phyloP scores from a whole-genome alignment of 164 flowering plant genomes.

The Nymphaea colorata region DNA sequence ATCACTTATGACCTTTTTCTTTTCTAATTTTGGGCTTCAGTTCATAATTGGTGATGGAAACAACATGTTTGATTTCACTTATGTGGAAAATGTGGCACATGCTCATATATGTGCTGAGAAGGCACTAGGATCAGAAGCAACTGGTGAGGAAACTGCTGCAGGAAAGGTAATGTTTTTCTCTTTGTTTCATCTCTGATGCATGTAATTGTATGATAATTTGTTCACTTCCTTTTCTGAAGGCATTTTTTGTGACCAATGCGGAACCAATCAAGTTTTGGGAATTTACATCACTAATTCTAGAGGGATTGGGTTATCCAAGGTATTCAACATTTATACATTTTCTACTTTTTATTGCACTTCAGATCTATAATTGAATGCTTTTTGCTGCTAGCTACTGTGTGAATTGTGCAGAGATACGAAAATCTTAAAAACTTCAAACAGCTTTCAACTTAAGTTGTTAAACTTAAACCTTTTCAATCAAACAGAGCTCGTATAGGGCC shows the following conservation, averaged over 20 bases:
- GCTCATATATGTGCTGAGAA: conserved; percentile 93
- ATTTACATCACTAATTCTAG: conserved; percentile 74
- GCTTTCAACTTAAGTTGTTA: too few species aligned
- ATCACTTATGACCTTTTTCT: too few species aligned
- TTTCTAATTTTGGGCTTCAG: conserved; percentile 18
- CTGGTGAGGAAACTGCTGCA: conserved; percentile 58
- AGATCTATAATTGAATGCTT: too few species aligned
- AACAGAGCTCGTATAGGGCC: too few species aligned
- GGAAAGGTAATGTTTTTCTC: conserved; percentile 55
- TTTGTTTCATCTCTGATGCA: background rate
- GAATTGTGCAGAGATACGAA: too few species aligned
- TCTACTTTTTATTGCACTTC: too few species aligned
- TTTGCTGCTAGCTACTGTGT: too few species aligned
- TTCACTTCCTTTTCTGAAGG: conserved; percentile 37
- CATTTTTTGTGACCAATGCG: conserved; percentile 88
- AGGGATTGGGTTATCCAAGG: conserved; percentile 97
- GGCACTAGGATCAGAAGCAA: conserved; percentile 68
- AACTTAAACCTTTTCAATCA: too few species aligned
- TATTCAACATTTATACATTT: conserved; percentile 9
- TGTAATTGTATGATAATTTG: background rate
- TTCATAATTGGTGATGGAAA: conserved; percentile 92
- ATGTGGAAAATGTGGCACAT: conserved; percentile 93
- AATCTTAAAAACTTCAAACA: too few species aligned
- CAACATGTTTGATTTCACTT: conserved; percentile 86
- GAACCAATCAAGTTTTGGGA: conserved; percentile 97